Evolutionary conservation across 2,329 filamentous ascomycete genomes (phyloP).

Genomic region (Epichloe elymi): DNA sequence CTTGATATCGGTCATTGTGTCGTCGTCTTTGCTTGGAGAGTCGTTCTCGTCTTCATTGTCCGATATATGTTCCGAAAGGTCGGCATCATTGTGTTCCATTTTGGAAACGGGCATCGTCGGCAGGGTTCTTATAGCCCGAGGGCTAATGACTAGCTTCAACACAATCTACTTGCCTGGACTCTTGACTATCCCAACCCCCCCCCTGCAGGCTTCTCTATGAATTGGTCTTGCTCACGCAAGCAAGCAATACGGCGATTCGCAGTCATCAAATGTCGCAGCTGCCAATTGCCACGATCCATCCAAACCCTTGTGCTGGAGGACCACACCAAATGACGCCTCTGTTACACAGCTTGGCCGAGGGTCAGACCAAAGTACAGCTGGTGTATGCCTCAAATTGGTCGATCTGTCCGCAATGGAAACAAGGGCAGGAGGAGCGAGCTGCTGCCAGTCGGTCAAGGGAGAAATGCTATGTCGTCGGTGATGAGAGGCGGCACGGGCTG

Average conservation of each 20-base stretch:
- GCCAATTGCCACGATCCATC: constrained; percentile 8
- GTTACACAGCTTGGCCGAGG: constrained; percentile 18
- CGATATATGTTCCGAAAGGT: constrained; percentile 45
- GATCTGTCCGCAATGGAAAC: not conserved
- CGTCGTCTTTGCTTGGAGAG: constrained; percentile 31
- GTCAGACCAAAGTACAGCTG: constrained; percentile 16
- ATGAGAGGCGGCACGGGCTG: not conserved
- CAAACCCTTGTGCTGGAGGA: constrained; percentile 17
- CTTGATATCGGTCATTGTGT: constrained; percentile 40
- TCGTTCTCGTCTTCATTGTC: constrained; percentile 46
- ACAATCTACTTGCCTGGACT: not conserved
- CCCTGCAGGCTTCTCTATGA: constrained; percentile 2
- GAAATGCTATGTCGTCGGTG: not conserved
- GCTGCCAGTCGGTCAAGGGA: not conserved
- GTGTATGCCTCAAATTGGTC: constrained; percentile 14
- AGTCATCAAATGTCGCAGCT: constrained; percentile 1
- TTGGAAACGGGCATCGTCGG: constrained; percentile 39
- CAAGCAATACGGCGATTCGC: constrained; percentile 17
- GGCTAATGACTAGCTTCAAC: not conserved
- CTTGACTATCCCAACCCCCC: not conserved
- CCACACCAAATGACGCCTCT: constrained; percentile 19
- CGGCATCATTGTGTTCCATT: constrained; percentile 37
- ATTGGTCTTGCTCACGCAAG: constrained; percentile 9
- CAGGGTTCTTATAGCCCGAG: constrained; percentile 33
- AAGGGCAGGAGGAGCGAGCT: not conserved